Conservation (phyloP, 768 basidiomycete species). For the Kwoniella botswanensis region DNA sequence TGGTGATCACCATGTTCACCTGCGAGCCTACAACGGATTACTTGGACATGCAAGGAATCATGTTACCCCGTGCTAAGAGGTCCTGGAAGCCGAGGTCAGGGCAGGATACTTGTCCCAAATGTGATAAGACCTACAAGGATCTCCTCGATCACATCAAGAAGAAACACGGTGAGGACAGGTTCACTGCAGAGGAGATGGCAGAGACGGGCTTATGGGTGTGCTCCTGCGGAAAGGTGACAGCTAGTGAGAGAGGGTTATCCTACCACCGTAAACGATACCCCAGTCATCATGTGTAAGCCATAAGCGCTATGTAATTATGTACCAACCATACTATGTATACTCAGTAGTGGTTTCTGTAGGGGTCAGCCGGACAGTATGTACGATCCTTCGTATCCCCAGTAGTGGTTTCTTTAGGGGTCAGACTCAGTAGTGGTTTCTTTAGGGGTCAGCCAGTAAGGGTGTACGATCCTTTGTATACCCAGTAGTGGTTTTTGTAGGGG, state of each 20-base stretch:
- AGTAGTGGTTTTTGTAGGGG: no score
- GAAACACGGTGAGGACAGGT: slow-evolving; percentile 1
- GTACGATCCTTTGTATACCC: no score
- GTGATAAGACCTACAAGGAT: neutral
- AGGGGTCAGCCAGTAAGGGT: no score
- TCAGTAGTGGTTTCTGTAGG: neutral
- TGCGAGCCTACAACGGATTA: slow-evolving; percentile 3
- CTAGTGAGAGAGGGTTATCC: neutral
- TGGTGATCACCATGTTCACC: slow-evolving; percentile 13
- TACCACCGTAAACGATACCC: neutral
- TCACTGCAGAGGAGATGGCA: slow-evolving; percentile 3
- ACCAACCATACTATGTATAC: no score
- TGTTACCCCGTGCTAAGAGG: neutral
- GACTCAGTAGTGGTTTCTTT: no score
- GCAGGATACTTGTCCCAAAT: neutral
- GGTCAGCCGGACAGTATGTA: no score
- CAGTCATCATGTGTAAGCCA: neutral
- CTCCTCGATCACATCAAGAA: slow-evolving; percentile 8
- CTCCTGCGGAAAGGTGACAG: neutral
- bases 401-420: neutral
- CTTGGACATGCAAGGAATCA: neutral
- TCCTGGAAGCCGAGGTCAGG: no score
- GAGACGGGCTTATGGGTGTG: neutral
- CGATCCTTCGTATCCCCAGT: neutral
- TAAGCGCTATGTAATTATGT: no score